Percentiles rank a stretch among this genome's conserved stretches.
Evolutionary conservation across 805 yeast species (phyloP).

Genomic region (Zygosaccharomyces rouxii): DNA sequence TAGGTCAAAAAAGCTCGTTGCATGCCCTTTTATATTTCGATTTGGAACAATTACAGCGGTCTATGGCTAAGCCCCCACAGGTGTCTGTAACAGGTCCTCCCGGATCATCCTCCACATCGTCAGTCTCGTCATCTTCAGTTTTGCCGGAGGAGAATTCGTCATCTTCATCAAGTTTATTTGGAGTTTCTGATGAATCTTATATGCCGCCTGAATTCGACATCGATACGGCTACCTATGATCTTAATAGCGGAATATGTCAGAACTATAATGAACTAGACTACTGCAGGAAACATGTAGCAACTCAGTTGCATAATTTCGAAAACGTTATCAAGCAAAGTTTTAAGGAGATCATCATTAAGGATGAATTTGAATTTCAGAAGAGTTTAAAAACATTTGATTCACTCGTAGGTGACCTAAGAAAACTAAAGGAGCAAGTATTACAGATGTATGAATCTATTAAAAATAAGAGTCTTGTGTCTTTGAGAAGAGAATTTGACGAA

Average conservation of each 20-base stretch:
- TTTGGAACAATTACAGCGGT: constrained; percentile 13
- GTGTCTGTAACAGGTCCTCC: constrained; percentile 1
- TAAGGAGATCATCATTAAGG: constrained; percentile 22
- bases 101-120: constrained; percentile 11
- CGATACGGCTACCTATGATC: not conserved
- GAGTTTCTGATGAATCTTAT: constrained; percentile 12
- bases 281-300: constrained; percentile 24
- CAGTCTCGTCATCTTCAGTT: constrained; percentile 9
- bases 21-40: constrained; percentile 24
- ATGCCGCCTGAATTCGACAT: constrained; percentile 10
- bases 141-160: constrained; percentile 7
- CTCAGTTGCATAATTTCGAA: constrained; percentile 26
- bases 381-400: constrained; percentile 27
- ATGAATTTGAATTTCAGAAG: constrained; percentile 30
- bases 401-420: constrained; percentile 24
- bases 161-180: constrained; percentile 12
- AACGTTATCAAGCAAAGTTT: constrained; percentile 20
- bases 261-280: constrained; percentile 23
- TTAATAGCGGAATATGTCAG: constrained; percentile 10
- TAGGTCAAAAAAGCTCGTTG: constrained; percentile 17
- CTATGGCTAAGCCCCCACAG: constrained; percentile 3
- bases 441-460: constrained; percentile 30
- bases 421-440: constrained; percentile 25
- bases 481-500: constrained; percentile 30
- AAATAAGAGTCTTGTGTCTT: constrained; percentile 26